These are phyloP conservation scores for Echinochloa phyllopogon DNA, from an alignment of 176 grass and related monocot genomes.

Conservation along the genomic window DNA sequence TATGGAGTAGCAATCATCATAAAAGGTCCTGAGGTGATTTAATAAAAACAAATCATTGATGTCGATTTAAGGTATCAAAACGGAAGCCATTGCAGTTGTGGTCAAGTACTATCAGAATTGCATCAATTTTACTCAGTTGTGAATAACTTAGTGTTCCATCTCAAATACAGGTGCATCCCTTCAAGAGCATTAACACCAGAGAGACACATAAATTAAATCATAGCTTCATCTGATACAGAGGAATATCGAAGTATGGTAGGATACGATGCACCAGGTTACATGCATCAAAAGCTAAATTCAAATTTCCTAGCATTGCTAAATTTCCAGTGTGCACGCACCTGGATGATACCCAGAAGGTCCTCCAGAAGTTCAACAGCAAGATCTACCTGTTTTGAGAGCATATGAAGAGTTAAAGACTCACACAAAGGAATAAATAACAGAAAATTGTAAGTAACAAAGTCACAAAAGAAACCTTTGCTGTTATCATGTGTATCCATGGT, in stretches of 20 bases:
- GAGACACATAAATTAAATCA: conserved; percentile 32
- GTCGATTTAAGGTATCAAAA: conserved; percentile 3
- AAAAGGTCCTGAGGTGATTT: conserved; percentile 13
- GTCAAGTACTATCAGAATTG: conserved; percentile 20
- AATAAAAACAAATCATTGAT: conserved; percentile 17
- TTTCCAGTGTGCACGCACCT: conserved; percentile 54
- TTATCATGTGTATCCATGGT: conserved; percentile 87
- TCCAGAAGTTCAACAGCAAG: conserved; percentile 84
- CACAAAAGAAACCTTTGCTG: conserved; percentile 67
- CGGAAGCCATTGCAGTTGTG: conserved; percentile 12
- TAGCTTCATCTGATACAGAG: not conserved
- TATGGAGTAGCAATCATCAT: conserved; percentile 18
- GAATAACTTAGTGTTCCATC: conserved; percentile 23
- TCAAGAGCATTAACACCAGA: conserved; percentile 28
- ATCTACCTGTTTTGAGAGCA: conserved; percentile 68
- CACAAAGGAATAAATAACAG: conserved; percentile 19
- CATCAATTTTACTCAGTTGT: conserved; percentile 10
- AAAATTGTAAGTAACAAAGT: conserved; percentile 47
- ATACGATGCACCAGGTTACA: conserved; percentile 37
- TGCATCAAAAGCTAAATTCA: conserved; percentile 24
- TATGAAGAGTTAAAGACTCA: conserved; percentile 21
- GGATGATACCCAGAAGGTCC: conserved; percentile 84
- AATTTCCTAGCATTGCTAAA: conserved; percentile 2
- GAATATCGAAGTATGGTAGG: conserved; percentile 2
- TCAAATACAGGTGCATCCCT: conserved; percentile 25